Percentiles rank a stretch among this genome's conserved stretches.
Conservation (phyloP, 768 basidiomycete genomes). For the Grammothele lineata region DNA sequence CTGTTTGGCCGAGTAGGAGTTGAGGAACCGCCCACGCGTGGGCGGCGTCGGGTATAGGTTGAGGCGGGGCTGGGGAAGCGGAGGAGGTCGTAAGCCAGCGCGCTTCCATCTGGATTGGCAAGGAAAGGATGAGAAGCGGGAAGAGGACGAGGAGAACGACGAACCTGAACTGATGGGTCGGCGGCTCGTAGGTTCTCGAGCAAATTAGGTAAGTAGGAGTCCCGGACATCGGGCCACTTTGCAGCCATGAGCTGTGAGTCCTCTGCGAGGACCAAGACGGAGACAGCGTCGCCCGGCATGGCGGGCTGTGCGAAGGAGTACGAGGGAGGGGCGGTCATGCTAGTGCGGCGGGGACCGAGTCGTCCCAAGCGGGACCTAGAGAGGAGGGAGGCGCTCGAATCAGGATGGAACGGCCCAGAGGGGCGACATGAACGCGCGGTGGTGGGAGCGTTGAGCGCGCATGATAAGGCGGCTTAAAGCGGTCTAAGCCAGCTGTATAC, state of each 20-base stretch:
- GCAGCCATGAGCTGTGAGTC: constrained; percentile 19
- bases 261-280: constrained; percentile 28
- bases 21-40: constrained; percentile 16
- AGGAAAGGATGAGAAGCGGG: constrained; percentile 8
- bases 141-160: constrained; percentile 6
- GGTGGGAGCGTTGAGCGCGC: constrained; percentile 14
- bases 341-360: constrained; percentile 3
- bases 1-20: constrained; percentile 12
- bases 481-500: constrained; percentile 23
- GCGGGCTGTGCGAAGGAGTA: constrained; percentile 19
- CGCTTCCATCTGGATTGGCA: constrained; percentile 20
- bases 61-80: constrained; percentile 9
- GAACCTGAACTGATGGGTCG: constrained; percentile 20
- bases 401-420: constrained; percentile 16
- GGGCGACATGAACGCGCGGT: constrained; percentile 13
- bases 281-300: constrained; percentile 21
- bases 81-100: constrained; percentile 23
- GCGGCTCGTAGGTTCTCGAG: constrained; percentile 22
- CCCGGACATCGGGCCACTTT: constrained; percentile 24
- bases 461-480: constrained; percentile 24
- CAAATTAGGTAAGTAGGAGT: constrained; percentile 22
- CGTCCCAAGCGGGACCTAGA: constrained; percentile 14
- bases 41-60: constrained; percentile 5
- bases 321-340: constrained; percentile 17
- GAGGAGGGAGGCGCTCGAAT: constrained; percentile 12